These are phyloP conservation scores for Clarireedia monteithiana DNA, from an alignment of 2,329 filamentous ascomycete genomes.

Conservation along the genomic window DNA sequence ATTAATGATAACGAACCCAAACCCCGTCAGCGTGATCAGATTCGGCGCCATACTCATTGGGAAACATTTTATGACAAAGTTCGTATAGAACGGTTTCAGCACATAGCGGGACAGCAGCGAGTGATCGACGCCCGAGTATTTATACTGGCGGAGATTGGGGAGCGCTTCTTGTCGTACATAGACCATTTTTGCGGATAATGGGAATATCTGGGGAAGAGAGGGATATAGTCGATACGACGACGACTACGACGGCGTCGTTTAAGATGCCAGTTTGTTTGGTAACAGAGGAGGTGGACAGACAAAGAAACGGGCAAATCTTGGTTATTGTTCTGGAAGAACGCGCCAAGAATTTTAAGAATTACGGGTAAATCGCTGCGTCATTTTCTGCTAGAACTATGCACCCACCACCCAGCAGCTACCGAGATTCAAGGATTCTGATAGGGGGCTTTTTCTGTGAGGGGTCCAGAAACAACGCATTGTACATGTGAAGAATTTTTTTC, in stretches of 20 bases:
- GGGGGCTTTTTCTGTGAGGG: not conserved
- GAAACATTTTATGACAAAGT: conserved; percentile 89
- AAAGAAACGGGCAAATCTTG: not conserved
- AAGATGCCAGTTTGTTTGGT: too few relatives aligned
- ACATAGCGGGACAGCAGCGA: conserved; percentile 87
- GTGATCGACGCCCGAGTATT: conserved; percentile 87
- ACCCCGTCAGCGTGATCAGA: conserved; percentile 83
- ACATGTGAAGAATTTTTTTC: not conserved
- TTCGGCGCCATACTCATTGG: conserved; percentile 91
- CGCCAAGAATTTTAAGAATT: conserved; percentile 9
- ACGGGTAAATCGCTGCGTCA: conserved; percentile 9
- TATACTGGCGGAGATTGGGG: conserved; percentile 84
- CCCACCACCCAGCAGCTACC: not conserved
- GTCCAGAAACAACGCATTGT: not conserved
- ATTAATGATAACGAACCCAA: conserved; percentile 83
- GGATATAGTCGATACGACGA: too few relatives aligned
- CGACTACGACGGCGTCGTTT: too few relatives aligned
- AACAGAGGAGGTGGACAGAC: not conserved
- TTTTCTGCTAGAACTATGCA: not conserved
- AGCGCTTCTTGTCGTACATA: conserved; percentile 92
- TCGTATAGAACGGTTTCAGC: conserved; percentile 94
- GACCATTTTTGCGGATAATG: conserved; percentile 55
- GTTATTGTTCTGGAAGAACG: conserved; percentile 9
- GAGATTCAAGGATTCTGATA: conserved; percentile 7
- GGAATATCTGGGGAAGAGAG: not conserved